Conservation (phyloP, 2,329 filamentous ascomycete genomes). For the Elsinoe necatrix region DNA sequence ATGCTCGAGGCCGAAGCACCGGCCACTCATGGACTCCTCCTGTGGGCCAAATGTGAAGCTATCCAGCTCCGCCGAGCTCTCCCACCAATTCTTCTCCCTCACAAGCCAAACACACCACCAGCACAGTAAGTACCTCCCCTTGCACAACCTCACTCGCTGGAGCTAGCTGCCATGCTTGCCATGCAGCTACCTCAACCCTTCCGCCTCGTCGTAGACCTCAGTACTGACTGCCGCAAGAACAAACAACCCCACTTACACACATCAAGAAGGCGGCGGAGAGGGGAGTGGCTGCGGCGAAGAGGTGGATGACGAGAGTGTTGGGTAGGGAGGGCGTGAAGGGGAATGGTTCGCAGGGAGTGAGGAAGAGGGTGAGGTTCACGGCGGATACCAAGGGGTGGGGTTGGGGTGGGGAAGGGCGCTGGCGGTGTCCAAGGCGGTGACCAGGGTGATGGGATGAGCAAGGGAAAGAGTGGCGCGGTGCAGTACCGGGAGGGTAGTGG, state of each 20-base stretch:
- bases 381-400: neutral
- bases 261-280: slow-evolving; percentile 3
- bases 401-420: neutral
- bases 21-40: neutral
- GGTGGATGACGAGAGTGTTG: neutral
- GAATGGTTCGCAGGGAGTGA: too few relatives aligned
- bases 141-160: neutral
- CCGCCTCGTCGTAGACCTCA: neutral
- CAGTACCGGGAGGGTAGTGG: neutral
- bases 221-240: neutral
- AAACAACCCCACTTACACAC: neutral
- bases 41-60: neutral
- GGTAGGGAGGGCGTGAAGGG: neutral
- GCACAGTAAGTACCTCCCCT: neutral
- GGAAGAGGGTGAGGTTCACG: neutral
- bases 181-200: neutral
- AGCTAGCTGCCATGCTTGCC: neutral
- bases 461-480: neutral
- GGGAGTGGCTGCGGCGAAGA: neutral
- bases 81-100: neutral
- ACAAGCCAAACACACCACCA: neutral
- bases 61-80: slow-evolving; percentile 1
- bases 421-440: neutral
- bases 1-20: neutral
- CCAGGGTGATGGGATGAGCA: neutral